A percentile compares a stretch with the other conserved stretches of the same genome.
These are phyloP conservation scores for Gleditsia sinensis DNA, from an alignment of 306 rosid species.

Conservation along the genomic window DNA sequence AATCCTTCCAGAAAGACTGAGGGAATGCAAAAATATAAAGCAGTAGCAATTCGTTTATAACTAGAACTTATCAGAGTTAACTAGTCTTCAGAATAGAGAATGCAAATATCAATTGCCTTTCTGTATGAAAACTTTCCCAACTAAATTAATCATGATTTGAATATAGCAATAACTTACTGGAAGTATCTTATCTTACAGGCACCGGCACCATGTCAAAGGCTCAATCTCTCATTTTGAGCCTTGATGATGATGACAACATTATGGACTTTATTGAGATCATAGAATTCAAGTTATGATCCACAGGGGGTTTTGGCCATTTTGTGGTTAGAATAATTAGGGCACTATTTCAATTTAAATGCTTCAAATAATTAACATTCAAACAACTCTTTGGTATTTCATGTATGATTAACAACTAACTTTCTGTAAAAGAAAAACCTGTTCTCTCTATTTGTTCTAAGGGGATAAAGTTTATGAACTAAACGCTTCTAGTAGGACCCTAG, in stretches of 20 bases:
- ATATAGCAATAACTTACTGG: background rate
- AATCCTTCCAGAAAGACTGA: background rate
- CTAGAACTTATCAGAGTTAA: conserved; percentile 4
- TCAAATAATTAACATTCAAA: background rate
- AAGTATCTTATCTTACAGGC: conserved; percentile 21
- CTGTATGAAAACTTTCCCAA: background rate
- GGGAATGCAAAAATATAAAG: background rate
- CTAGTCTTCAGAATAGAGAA: background rate
- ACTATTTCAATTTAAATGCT: background rate
- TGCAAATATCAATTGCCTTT: background rate
- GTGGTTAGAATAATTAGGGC: background rate
- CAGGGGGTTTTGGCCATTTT: background rate
- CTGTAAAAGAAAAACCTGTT: background rate
- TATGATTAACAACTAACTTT: conserved; percentile 15
- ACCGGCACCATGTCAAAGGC: conserved; percentile 5
- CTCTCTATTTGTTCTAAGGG: conserved; percentile 14
- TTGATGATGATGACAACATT: background rate
- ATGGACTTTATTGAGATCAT: conserved; percentile 3
- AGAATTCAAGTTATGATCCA: background rate
- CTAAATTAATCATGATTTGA: background rate
- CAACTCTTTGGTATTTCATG: background rate
- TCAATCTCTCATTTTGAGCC: too few relatives aligned
- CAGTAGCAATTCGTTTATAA: background rate
- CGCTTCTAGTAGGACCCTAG: conserved; percentile 26
- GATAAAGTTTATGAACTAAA: conserved; percentile 14